These are phyloP conservation scores for Verticillium alfalfae DNA, from an alignment of 2,329 filamentous ascomycete species.

Conservation along the genomic window DNA sequence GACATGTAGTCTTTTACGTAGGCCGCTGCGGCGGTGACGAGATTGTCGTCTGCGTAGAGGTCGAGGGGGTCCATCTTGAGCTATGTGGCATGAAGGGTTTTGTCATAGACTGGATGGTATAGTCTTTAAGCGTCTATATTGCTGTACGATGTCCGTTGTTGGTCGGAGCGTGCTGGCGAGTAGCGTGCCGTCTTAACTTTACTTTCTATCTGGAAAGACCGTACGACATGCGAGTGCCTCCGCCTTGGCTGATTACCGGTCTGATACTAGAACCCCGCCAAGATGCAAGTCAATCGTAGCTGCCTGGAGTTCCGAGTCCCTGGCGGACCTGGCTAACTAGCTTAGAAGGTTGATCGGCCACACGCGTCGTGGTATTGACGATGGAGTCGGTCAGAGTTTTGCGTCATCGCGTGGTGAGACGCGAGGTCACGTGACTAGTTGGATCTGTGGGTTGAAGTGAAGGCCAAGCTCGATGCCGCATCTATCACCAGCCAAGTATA, in stretches of 20 bases:
- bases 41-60: conserved; percentile 23
- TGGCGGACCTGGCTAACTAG: neutral
- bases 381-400: neutral
- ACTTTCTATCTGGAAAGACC: neutral
- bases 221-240: neutral
- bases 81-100: neutral
- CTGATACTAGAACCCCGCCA: neutral
- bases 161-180: too few species aligned
- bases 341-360: neutral
- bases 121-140: too few species aligned
- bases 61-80: conserved; percentile 1
- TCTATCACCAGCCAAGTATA: neutral
- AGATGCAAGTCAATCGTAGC: neutral
- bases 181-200: neutral
- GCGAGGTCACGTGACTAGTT: neutral
- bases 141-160: too few species aligned
- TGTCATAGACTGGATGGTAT: too few species aligned
- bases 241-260: neutral
- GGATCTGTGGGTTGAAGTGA: neutral
- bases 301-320: neutral
- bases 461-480: neutral
- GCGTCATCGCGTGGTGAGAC: neutral
- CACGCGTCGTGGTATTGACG: neutral
- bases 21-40: conserved; percentile 51
- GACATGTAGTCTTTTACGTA: conserved; percentile 70